Evolutionary conservation across 495 filamentous ascomycete species (phyloP).

Genomic region (Patellaria atrata): DNA sequence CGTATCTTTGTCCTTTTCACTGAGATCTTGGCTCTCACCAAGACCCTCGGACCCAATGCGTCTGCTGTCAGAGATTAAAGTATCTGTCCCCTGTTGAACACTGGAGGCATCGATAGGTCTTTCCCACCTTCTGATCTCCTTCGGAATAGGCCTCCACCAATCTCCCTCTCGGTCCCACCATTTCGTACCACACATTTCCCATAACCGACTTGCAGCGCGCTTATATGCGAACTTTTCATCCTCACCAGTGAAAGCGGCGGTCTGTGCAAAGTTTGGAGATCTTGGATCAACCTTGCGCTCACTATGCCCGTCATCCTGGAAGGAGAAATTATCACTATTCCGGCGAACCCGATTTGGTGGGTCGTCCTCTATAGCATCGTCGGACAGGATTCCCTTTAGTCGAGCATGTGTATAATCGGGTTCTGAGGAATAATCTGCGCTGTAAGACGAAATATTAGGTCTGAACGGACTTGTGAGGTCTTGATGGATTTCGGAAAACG

Average conservation of each 20-base stretch:
- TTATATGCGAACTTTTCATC: slow-evolving; percentile 62
- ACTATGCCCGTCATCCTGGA: slow-evolving; percentile 1
- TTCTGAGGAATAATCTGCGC: slow-evolving; percentile 23
- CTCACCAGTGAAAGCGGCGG: slow-evolving; percentile 49
- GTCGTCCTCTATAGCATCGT: slow-evolving; percentile 28
- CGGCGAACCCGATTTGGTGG: slow-evolving; percentile 26
- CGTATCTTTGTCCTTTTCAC: slow-evolving; percentile 28
- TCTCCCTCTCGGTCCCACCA: slow-evolving; percentile 45
- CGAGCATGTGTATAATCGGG: too few species aligned
- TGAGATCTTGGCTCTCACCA: background rate
- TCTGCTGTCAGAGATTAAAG: background rate
- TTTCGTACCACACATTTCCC: slow-evolving; percentile 50
- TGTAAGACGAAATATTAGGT: slow-evolving; percentile 51
- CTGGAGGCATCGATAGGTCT: slow-evolving; percentile 1
- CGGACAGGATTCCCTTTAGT: slow-evolving; percentile 15
- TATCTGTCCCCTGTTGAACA: slow-evolving; percentile 15
- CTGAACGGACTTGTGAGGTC: slow-evolving; percentile 54
- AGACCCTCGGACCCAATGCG: background rate
- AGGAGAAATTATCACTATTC: slow-evolving; percentile 4
- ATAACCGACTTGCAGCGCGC: slow-evolving; percentile 48
- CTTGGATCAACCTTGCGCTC: slow-evolving; percentile 1
- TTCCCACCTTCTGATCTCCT: slow-evolving; percentile 46
- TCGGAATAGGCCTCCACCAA: slow-evolving; percentile 52
- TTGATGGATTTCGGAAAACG: slow-evolving; percentile 55
- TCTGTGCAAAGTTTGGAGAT: slow-evolving; percentile 38